Base-by-base conservation (phyloP, 768 basidiomycete genomes). In the Mycena albidolilacea region DNA sequence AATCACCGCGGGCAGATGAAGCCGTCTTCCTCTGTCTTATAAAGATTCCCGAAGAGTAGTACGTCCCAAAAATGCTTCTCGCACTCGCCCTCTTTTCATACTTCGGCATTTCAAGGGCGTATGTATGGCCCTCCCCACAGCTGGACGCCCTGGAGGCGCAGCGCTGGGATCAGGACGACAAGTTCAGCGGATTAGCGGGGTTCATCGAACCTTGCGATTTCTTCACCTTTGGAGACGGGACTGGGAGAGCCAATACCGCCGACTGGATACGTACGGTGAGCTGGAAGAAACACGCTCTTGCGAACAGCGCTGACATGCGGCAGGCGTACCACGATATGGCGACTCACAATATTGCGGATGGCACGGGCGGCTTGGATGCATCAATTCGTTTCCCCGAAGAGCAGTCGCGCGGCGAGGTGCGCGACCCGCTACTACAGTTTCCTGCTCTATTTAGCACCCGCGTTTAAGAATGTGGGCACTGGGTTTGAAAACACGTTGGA, bases 371-470 rank as follows among this genome's bases (percentile, higher is more conserved):
- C 35, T 15, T 58, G 57, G 57, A 58, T 37, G 30, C 30, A 30
- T 30, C 30, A 7, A 62, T 62, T 17, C 60, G 60, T 21, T 62
- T 62, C 60, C n/a, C 61, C 4, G 61, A 63, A 38, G 61, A 63
- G 44, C 61, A 44, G 9, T 15, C 10, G 11, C 41, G 61, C n/a
- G 39, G 19, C 4, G 60, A 62, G 60, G 60, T 62, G 23, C 12
- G 60, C 7, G 1, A 5, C 9, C 0, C 35, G 14, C 10, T 37
- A 0, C 37, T 37, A 1, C 23, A 12, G n/a, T 30, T 30, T 30
- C 14, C 30, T 23, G 30, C 21, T 3, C 15, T 5, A 38, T 2
- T 48, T 2, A 19, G 7, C 9, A 37, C 11, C 30, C 37, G 17
- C 14, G 35, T 17, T 7, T 1, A 39, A 65, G 64, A 65, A 65